Percentiles rank a stretch among this genome's conserved stretches.
Conservation (phyloP, 2,329 filamentous ascomycete species). For the Ophioceras dolichostomum region DNA sequence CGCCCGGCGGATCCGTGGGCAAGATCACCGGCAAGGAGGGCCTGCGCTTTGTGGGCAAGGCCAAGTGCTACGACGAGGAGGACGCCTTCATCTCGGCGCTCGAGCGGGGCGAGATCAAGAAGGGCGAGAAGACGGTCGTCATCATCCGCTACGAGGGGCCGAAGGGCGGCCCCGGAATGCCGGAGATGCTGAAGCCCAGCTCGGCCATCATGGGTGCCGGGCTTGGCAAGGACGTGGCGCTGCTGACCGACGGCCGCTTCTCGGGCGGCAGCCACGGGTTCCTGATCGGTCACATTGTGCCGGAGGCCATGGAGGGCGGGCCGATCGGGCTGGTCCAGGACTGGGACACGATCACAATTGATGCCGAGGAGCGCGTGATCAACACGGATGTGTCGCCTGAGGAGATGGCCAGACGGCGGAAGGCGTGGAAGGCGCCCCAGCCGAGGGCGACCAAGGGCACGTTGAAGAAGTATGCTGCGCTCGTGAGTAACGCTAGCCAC, state of each 20-base stretch:
- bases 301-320: conserved; percentile 75
- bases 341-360: conserved; percentile 71
- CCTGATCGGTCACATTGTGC: conserved; percentile 78
- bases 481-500: conserved; percentile 46
- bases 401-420: conserved; percentile 46
- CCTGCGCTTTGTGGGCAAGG: conserved; percentile 67
- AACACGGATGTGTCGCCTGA: conserved; percentile 55
- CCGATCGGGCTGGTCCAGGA: conserved; percentile 75
- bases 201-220: conserved; percentile 88
- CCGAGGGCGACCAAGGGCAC: conserved; percentile 50
- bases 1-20: conserved; percentile 75
- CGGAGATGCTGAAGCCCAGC: conserved; percentile 87
- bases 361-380: conserved; percentile 61
- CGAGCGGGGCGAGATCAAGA: conserved; percentile 65
- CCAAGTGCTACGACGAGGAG: conserved; percentile 76
- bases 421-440: conserved; percentile 50
- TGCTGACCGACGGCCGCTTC: conserved; percentile 66
- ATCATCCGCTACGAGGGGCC: conserved; percentile 90
- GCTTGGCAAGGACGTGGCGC: conserved; percentile 62
- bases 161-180: conserved; percentile 89
- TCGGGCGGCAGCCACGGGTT: conserved; percentile 77
- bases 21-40: conserved; percentile 95
- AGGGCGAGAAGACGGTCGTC: conserved; percentile 78
- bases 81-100: conserved; percentile 67
- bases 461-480: conserved; percentile 54